Evolutionary conservation across 495 filamentous ascomycete species (phyloP).

Genomic region (Neurospora tetraspora): DNA sequence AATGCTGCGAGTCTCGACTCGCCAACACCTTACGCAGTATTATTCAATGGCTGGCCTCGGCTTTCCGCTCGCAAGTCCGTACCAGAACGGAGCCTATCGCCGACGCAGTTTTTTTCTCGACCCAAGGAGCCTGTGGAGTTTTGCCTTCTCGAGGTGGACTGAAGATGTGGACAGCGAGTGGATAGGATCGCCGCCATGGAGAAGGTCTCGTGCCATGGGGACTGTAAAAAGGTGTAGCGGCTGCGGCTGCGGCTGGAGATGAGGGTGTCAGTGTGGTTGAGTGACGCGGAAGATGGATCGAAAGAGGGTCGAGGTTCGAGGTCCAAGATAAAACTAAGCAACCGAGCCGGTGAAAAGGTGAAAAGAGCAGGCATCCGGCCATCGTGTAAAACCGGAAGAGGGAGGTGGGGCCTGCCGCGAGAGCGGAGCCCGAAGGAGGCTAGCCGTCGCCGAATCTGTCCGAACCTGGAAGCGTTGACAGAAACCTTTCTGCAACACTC

Average conservation of each 20-base stretch:
- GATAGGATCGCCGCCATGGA: background rate
- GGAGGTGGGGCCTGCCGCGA: background rate
- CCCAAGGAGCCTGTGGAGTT: background rate
- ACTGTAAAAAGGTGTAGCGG: background rate
- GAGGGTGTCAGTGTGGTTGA: background rate
- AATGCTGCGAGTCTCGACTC: background rate
- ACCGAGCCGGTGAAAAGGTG: background rate
- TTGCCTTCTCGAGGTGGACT: background rate
- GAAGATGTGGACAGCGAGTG: background rate
- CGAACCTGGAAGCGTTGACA: constrained; percentile 9
- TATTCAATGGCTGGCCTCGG: background rate
- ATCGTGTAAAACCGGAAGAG: background rate
- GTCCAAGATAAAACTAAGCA: background rate
- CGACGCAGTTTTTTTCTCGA: background rate
- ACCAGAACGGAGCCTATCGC: background rate
- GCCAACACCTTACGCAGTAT: background rate
- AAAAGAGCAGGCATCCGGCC: background rate
- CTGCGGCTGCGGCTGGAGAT: background rate
- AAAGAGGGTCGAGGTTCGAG: background rate
- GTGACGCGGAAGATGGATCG: background rate
- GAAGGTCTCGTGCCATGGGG: background rate
- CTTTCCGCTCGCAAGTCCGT: background rate
- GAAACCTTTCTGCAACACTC: constrained; percentile 15
- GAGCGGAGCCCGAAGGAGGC: background rate
- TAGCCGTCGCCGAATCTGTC: constrained; percentile 5